Conservation (phyloP, 768 basidiomycete genomes). For the Leccinum subgranulosum region DNA sequence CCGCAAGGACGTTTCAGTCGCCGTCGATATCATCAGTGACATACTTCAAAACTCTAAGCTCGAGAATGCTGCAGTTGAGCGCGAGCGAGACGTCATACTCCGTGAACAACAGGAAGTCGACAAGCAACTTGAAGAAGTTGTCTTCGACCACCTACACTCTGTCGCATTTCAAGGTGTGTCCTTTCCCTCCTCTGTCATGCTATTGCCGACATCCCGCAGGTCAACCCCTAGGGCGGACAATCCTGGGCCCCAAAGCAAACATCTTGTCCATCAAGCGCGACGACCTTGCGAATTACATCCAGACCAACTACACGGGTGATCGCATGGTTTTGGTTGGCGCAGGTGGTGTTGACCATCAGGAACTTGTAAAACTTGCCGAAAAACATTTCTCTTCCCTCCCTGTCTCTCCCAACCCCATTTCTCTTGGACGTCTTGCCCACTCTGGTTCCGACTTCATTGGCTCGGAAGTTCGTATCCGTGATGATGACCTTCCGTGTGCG, state of each 20-base stretch:
- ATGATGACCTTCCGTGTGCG: conserved; percentile 85
- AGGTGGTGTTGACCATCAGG: conserved; percentile 89
- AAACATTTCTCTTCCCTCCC: conserved; percentile 90
- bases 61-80: conserved; percentile 81
- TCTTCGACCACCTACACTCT: conserved; percentile 96
- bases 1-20: conserved; percentile 85
- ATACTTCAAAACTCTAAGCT: conserved; percentile 97
- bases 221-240: conserved; percentile 94
- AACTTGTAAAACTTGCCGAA: conserved; percentile 93
- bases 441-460: conserved; percentile 83
- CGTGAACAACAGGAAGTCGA: conserved; percentile 99
- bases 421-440: conserved; percentile 77
- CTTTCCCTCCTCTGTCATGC: background rate
- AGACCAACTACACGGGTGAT: conserved; percentile 97
- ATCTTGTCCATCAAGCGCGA: conserved; percentile 93
- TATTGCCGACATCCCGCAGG: conserved; percentile 41
- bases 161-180: conserved; percentile 89
- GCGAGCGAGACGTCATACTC: conserved; percentile 94
- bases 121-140: conserved; percentile 97
- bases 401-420: conserved; percentile 81
- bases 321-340: conserved; percentile 98
- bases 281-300: conserved; percentile 88
- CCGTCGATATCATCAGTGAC: conserved; percentile 97
- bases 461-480: conserved; percentile 92
- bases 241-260: conserved; percentile 94